Evolutionary conservation across 805 yeast species (phyloP), one percentile per base, ranked within the genome.

Genomic region (Monosporozyma servazzii): DNA sequence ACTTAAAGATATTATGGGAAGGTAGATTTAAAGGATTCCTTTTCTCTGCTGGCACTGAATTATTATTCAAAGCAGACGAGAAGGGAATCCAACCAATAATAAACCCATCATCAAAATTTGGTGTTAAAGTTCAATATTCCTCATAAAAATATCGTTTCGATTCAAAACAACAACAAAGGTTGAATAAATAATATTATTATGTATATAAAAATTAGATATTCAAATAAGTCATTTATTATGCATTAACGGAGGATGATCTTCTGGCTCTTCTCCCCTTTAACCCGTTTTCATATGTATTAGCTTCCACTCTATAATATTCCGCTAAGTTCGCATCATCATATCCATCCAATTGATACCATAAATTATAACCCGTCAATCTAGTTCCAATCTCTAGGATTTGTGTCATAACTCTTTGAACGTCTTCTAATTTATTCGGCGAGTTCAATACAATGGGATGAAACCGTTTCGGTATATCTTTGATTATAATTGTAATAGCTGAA

Each of bases 331-430:
- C 87, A 63, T 86, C 93, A 50, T 80, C 78, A 45, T 78, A 75
- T 0, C 88, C 90, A 65, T 86, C 93, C 10, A 91, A 73, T 58
- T 86, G 88, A 60, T 84, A 87, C 96, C 96, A 89, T 20, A 88
- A 70, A 62, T 84, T 78, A 58, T 80, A 79, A 33, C 78, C 78
- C 5, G 83, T 70, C 3, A 81, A 68, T 52, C 88, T 74, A 1
- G 73, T 72, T 1, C 96, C 96, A 18, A 67, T 70, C 15, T 72
- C 70, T 51, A 88, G 64, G 3, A 83, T 76, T 9, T 74, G 69
- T 40, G 74, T 73, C 96, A 91, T 88, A 18, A 74, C 68, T 17
- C 69, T 66, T 47, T 75, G 78, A 0, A 84, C 91, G 17, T 77
- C 72, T 1, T 77, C 79, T 15, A 73, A 59, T 2, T 80, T 77